Evolutionary conservation across 805 yeast species (phyloP).

Genomic region (Schizosaccharomyces octosporus): DNA sequence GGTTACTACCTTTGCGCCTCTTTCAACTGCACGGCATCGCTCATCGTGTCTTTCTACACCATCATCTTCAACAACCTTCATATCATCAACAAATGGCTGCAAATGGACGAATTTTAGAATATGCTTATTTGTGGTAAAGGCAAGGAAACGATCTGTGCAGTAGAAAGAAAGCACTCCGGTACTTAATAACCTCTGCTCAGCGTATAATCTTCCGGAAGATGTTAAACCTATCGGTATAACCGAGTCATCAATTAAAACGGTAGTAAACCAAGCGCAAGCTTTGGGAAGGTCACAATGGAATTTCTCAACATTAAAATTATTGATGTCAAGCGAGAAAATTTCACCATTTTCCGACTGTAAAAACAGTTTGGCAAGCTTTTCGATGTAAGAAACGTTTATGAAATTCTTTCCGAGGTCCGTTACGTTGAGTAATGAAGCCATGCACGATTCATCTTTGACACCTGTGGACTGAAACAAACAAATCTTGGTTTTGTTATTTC

Average conservation of each 20-base stretch:
- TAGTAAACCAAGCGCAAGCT: not conserved
- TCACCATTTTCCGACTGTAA: not conserved
- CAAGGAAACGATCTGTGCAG: conserved; percentile 42
- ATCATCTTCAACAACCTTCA: conserved; percentile 15
- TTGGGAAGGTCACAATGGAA: not conserved
- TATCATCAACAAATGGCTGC: conserved; percentile 8
- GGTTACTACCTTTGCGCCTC: conserved; percentile 69
- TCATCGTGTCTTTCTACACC: conserved; percentile 29
- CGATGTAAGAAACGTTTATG: not conserved
- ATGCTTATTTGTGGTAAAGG: conserved; percentile 75
- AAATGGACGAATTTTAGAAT: conserved; percentile 62
- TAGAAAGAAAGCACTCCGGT: conserved; percentile 63
- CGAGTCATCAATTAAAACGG: not conserved
- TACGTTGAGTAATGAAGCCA: too few relatives aligned
- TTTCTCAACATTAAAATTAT: not conserved
- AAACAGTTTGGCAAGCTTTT: not conserved
- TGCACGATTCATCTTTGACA: not conserved
- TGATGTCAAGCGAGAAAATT: not conserved
- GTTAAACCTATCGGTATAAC: conserved; percentile 47
- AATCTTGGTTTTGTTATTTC: conserved; percentile 18
- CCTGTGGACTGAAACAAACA: conserved; percentile 19
- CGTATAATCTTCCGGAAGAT: conserved; percentile 46
- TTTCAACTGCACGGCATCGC: conserved; percentile 65
- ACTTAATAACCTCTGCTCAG: conserved; percentile 32
- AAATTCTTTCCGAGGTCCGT: too few relatives aligned